Evolutionary conservation across 192 early-diverging fungal genomes (phyloP).

Genomic region (Chytriomyces sp.): DNA sequence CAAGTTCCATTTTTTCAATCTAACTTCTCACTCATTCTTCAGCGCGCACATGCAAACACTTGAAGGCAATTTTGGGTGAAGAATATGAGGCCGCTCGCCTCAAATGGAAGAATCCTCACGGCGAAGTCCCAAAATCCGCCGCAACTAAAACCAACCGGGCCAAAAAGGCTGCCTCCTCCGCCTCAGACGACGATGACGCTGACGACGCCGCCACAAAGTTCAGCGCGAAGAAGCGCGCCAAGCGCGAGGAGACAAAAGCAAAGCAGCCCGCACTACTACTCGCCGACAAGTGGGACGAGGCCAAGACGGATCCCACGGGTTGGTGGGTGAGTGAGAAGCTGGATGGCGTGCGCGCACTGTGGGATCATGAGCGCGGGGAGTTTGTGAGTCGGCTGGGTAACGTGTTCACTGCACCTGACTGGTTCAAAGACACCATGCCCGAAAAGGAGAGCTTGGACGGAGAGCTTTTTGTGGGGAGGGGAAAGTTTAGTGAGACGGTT

Average conservation of each 20-base stretch:
- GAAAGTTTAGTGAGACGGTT: slow-evolving; percentile 63
- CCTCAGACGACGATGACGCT: slow-evolving; percentile 16
- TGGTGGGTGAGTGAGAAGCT: slow-evolving; percentile 77
- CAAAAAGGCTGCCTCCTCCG: background rate
- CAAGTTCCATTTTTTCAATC: background rate
- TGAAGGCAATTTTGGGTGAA: slow-evolving; percentile 47
- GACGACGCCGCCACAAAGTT: slow-evolving; percentile 11
- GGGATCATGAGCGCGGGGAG: slow-evolving; percentile 48
- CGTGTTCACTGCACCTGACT: slow-evolving; percentile 57
- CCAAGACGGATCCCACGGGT: slow-evolving; percentile 58
- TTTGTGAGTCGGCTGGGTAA: slow-evolving; percentile 65
- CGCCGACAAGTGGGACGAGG: slow-evolving; percentile 30
- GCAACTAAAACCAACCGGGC: background rate
- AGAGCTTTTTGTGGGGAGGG: slow-evolving; percentile 71
- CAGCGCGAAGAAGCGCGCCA: slow-evolving; percentile 25
- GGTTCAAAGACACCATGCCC: slow-evolving; percentile 52
- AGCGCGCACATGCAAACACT: slow-evolving; percentile 51
- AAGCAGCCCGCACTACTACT: slow-evolving; percentile 30
- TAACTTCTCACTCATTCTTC: background rate
- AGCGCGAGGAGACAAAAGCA: slow-evolving; percentile 34
- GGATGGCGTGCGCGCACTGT: slow-evolving; percentile 70
- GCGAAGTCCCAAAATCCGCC: background rate
- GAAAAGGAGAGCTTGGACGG: slow-evolving; percentile 66
- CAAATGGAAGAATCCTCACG: slow-evolving; percentile 35
- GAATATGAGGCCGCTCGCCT: slow-evolving; percentile 41